These are phyloP conservation scores for Thelephora ganbajun DNA, from an alignment of 768 basidiomycete species.

Conservation along the genomic window DNA sequence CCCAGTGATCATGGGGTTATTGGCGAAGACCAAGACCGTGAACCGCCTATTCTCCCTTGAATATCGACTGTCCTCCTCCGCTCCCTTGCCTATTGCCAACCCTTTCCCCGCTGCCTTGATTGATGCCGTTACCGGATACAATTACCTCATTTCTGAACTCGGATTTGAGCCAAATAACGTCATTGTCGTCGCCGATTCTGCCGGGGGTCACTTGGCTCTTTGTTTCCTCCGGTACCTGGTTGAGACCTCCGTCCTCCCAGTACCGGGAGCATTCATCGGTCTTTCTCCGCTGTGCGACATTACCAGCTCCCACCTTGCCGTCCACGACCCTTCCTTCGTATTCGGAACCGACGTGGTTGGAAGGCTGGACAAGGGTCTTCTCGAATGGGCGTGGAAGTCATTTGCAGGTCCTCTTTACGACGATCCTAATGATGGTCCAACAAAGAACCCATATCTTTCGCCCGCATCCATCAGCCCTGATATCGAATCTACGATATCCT, in stretches of 20 bases:
- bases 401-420: not conserved
- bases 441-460: constrained; percentile 10
- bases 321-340: not conserved
- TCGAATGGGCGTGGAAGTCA: not conserved
- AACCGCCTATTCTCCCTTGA: constrained; percentile 26
- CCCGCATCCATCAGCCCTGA: constrained; percentile 6
- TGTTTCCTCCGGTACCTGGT: constrained; percentile 24
- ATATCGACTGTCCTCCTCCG: constrained; percentile 26
- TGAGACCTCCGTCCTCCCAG: constrained; percentile 9
- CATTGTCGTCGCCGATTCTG: constrained; percentile 38
- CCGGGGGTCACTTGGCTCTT: constrained; percentile 37
- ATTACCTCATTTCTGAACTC: constrained; percentile 29
- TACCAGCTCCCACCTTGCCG: not conserved
- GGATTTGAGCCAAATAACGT: constrained; percentile 30
- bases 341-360: not conserved
- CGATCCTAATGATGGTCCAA: not conserved
- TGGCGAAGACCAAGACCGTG: constrained; percentile 5
- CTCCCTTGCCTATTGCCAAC: constrained; percentile 18
- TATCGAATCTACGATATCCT: constrained; percentile 5
- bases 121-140: constrained; percentile 36
- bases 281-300: constrained; percentile 16
- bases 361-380: too few relatives aligned
- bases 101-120: constrained; percentile 40
- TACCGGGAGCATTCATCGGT: constrained; percentile 19
- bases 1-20: constrained; percentile 8